Evolutionary conservation across 208 protist species (phyloP), one percentile per base, ranked within the genome.

Genomic region (Crithidia thermophila): DNA sequence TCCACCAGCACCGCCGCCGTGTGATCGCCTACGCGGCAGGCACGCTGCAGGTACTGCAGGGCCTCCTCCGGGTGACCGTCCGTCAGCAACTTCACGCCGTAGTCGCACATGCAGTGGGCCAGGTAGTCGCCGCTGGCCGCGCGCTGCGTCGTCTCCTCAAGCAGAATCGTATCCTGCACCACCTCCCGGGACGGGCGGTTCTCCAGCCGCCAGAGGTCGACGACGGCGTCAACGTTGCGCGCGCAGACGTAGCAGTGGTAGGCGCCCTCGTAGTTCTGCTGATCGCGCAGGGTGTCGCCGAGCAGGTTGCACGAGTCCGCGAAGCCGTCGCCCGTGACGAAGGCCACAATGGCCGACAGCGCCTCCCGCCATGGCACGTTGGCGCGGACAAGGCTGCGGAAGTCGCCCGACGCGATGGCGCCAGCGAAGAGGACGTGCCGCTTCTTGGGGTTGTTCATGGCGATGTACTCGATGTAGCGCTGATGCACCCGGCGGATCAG

Each of bases 171-270:
- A 23, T 90, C 69, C 50, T 76, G 82, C 59, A 92, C 79, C 40
- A 92, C 69, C 27, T 87, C 68, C 27, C 60, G 51, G 4, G 73
- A 71, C 25, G 86, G 68, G n/a, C 59, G 53, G 40, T 79, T 65
- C 56, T 87, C 69, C 40, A 78, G 47, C 33, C 68, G 72, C 81
- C 78, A 87, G 39, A 95, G 62, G 39, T 90, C 84, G 4, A 87
- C 63, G 8, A 88, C 82, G 10, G 72, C 85, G 57, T 95, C 81
- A 47, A 91, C 81, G 70, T 93, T 91, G 51, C 81, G 75, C 34
- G 80, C 81, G 58, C 82, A 95, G 10, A 91, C 76, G 77, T 85
- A 95, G 73, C 84, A 93, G 30, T 79, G 77, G 53, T 85, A 80
- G 27, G 90, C 87, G 43, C 82, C 87, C 34, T 95, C 85, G 49